Percentiles rank a stretch among this genome's conserved stretches.
Evolutionary conservation across 495 filamentous ascomycete species (phyloP).

Genomic region (Mytilinidion resinicola): DNA sequence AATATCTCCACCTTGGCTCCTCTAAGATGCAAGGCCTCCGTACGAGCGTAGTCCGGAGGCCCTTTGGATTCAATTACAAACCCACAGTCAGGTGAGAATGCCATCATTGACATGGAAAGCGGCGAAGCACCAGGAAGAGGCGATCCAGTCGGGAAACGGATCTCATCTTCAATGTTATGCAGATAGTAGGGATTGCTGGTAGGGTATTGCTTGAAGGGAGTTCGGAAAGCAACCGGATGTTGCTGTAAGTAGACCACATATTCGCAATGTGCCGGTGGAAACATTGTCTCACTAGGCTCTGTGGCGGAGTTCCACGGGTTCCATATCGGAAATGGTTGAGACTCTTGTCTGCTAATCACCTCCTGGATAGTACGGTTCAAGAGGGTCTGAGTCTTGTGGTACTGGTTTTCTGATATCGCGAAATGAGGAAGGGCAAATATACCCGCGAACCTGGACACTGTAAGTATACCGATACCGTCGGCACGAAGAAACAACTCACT

Average conservation of each 20-base stretch:
- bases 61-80: constrained; percentile 87
- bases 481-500: constrained; percentile 38
- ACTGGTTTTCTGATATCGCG: constrained; percentile 57
- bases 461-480: neutral
- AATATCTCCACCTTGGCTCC: constrained; percentile 77
- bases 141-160: constrained; percentile 79
- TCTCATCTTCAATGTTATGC: constrained; percentile 70
- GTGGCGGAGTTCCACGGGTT: constrained; percentile 59
- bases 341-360: constrained; percentile 57
- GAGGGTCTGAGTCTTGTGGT: constrained; percentile 57
- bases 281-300: constrained; percentile 51
- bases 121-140: constrained; percentile 59
- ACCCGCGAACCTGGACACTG: constrained; percentile 56
- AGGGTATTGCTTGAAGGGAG: constrained; percentile 20
- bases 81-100: constrained; percentile 91
- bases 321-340: constrained; percentile 35
- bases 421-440: constrained; percentile 86
- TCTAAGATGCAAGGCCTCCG: constrained; percentile 59
- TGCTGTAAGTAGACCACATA: constrained; percentile 84
- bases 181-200: constrained; percentile 41
- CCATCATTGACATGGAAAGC: constrained; percentile 72
- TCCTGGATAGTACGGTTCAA: constrained; percentile 65
- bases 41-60: constrained; percentile 60
- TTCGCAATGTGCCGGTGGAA: constrained; percentile 71
- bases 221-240: constrained; percentile 46